Evolutionary conservation across 2,329 filamentous ascomycete species (phyloP), one percentile per base, ranked within the genome.

Genomic region (Paraconiothyrium brasiliense): DNA sequence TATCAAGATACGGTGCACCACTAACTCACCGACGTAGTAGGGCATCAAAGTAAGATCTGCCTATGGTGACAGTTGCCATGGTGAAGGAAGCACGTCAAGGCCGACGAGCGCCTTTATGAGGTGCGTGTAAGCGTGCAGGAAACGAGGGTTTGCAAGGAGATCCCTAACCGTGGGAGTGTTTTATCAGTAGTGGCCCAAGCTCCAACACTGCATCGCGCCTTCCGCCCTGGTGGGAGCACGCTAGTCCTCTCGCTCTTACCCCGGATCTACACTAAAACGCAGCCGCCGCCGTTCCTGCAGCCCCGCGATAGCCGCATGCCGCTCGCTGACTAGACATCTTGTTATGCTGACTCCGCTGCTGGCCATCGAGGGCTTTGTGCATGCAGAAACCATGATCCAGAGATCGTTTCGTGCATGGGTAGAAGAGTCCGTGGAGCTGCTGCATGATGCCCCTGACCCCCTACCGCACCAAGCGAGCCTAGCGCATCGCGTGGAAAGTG

Each of bases 31-130:
- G 85, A 72, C 85, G 83, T 57, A 89, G 72, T 50, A 90, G 80
- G 60, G 86, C 85, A 69, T 90, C 85, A 68, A 90, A 86, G 78
- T 90, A 86, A 54, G 78, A 76, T 71, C 84, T 87, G 64, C 87
- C 86, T 66, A 90, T 83, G 10, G 86, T 89, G 54, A 90, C 84
- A 66, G 82, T 74, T 11, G 73, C 72, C 79, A 81, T 81, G 64
- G 60, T 66, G 62, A 47, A 61, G 27, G 51, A 41, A 34, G 20
- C 20, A 57, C 57, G 35, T 52, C 44, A 43, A 55, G 55, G 58
- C 62, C 56, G 44, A 56, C 37, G 55, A 57, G 54, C 7, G 61
- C 47, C 61, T 61, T 46, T 63, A 58, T 14, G 41, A 57, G 58
- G 49, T 55, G 27, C 46, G 54, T 43, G 57, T 41, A 24, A 30